These are phyloP conservation scores for Verticillium nubilum DNA, from an alignment of 2,329 filamentous ascomycete genomes.

Conservation along the genomic window DNA sequence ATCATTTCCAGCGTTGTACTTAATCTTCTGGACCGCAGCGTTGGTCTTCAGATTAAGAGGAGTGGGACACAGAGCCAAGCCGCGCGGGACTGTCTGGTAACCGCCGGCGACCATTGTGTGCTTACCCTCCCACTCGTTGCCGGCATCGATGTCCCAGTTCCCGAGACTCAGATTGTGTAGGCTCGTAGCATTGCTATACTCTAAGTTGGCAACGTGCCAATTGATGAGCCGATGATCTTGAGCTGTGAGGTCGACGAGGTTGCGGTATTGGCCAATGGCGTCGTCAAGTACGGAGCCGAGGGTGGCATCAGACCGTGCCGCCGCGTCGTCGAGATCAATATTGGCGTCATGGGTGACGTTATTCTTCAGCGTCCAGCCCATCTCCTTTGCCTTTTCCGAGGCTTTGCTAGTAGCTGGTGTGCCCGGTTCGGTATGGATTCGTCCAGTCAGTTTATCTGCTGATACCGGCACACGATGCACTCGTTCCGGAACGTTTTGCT, in stretches of 20 bases:
- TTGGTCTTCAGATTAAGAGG: slow-evolving; percentile 73
- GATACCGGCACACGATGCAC: slow-evolving; percentile 58
- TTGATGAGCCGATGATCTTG: slow-evolving; percentile 89
- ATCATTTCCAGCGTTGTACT: slow-evolving; percentile 48
- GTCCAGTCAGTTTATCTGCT: slow-evolving; percentile 65
- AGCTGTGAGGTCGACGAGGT: slow-evolving; percentile 73
- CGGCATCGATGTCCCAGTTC: slow-evolving; percentile 95
- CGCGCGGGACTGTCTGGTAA: slow-evolving; percentile 89
- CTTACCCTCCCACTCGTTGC: slow-evolving; percentile 93
- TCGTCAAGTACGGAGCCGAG: slow-evolving; percentile 89
- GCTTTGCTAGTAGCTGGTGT: slow-evolving; percentile 66
- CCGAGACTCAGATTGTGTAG: slow-evolving; percentile 81
- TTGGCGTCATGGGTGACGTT: slow-evolving; percentile 59
- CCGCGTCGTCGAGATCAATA: slow-evolving; percentile 64
- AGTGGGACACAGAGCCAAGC: slow-evolving; percentile 70
- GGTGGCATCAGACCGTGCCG: slow-evolving; percentile 61
- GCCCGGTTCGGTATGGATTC: slow-evolving; percentile 65
- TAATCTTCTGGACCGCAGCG: slow-evolving; percentile 66
- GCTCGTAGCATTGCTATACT: slow-evolving; percentile 93
- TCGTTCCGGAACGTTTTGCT: slow-evolving; percentile 47
- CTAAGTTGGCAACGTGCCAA: slow-evolving; percentile 97
- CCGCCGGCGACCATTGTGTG: slow-evolving; percentile 92
- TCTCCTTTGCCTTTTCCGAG: slow-evolving; percentile 67
- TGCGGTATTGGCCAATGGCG: slow-evolving; percentile 82
- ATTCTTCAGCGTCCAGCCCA: slow-evolving; percentile 75